Percentiles rank a stretch among this genome's conserved stretches.
Conservation (phyloP, 164 flowering plant genomes). For the Magnolia sinica region DNA sequence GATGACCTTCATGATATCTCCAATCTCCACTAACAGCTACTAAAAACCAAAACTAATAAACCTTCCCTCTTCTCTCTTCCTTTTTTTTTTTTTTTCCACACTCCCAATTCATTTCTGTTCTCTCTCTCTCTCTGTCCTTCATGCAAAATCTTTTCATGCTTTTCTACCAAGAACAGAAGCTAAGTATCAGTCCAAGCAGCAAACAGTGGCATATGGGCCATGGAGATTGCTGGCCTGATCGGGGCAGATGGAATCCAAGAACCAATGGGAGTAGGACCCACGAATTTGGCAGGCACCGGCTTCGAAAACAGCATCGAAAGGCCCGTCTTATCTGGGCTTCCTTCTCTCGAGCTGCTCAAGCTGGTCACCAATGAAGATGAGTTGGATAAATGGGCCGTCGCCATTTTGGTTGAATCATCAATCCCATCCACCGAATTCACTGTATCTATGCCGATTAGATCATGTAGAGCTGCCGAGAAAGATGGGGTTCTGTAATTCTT, state of each 20-base stretch:
- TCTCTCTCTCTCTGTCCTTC: conserved; percentile 10
- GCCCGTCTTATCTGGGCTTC: conserved; percentile 55
- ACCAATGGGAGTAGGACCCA: conserved; percentile 16
- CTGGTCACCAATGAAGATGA: conserved; percentile 65
- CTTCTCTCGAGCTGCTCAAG: conserved; percentile 67
- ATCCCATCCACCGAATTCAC: conserved; percentile 18
- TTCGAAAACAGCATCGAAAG: conserved; percentile 32
- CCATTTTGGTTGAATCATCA: conserved; percentile 32
- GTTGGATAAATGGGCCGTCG: conserved; percentile 43
- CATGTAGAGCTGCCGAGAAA: conserved; percentile 42
- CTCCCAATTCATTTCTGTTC: not conserved
- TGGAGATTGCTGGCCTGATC: conserved; percentile 42
- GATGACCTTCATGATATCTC: not conserved
- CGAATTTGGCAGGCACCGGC: conserved; percentile 36
- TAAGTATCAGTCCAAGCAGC: conserved; percentile 76
- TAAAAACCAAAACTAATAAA: not conserved
- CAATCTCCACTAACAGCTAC: conserved; percentile 2
- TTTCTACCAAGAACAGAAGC: not conserved
- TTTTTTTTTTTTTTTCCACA: not conserved
- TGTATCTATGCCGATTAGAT: conserved; percentile 41
- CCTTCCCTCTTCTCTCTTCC: not conserved
- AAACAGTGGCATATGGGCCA: conserved; percentile 71
- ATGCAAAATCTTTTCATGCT: conserved; percentile 27
- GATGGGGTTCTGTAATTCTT: conserved; percentile 24
- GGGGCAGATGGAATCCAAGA: conserved; percentile 56